A percentile compares a stretch with the other conserved stretches of the same genome.
Evolutionary conservation across 2,329 filamentous ascomycete species (phyloP).

Genomic region (Cytospora piceae): DNA sequence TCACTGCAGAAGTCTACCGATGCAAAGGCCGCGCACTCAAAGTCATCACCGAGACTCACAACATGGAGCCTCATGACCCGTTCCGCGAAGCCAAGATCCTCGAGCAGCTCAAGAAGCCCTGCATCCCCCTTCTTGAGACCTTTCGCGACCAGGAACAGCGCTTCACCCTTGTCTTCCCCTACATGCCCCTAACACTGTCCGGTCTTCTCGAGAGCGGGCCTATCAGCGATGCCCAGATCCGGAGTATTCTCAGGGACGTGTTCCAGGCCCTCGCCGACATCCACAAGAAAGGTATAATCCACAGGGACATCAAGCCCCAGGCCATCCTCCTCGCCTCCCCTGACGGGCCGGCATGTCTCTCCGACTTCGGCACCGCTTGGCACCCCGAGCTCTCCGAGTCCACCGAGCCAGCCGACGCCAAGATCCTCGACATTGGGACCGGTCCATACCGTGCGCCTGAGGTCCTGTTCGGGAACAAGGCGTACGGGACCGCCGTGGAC

Average conservation of each 20-base stretch:
- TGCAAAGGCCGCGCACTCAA: conserved; percentile 73
- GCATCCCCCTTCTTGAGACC: conserved; percentile 71
- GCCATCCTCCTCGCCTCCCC: conserved; percentile 76
- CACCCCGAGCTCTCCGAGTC: conserved; percentile 60
- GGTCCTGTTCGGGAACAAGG: conserved; percentile 79
- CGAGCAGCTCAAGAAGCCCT: conserved; percentile 55
- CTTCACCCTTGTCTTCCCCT: conserved; percentile 84
- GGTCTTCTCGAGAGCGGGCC: conserved; percentile 61
- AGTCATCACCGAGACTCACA: conserved; percentile 74
- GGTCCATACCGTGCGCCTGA: conserved; percentile 91
- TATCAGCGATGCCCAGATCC: conserved; percentile 41
- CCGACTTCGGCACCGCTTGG: conserved; percentile 95
- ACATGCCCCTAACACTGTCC: conserved; percentile 73
- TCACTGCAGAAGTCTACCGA: conserved; percentile 84
- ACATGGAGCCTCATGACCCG: conserved; percentile 82
- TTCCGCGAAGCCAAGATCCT: conserved; percentile 79
- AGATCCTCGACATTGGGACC: conserved; percentile 92
- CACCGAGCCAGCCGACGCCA: conserved; percentile 67
- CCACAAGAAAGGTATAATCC: conserved; percentile 78
- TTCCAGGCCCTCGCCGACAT: conserved; percentile 73
- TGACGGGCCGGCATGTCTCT: conserved; percentile 74
- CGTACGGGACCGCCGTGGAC: conserved; percentile 75
- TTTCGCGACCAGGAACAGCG: conserved; percentile 73
- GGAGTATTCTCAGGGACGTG: conserved; percentile 63
- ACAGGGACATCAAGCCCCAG: conserved; percentile 92